Percentiles rank a stretch among this genome's conserved stretches.
Conservation (phyloP, 352 stramenopile species). For the Globisporangium splendens region DNA sequence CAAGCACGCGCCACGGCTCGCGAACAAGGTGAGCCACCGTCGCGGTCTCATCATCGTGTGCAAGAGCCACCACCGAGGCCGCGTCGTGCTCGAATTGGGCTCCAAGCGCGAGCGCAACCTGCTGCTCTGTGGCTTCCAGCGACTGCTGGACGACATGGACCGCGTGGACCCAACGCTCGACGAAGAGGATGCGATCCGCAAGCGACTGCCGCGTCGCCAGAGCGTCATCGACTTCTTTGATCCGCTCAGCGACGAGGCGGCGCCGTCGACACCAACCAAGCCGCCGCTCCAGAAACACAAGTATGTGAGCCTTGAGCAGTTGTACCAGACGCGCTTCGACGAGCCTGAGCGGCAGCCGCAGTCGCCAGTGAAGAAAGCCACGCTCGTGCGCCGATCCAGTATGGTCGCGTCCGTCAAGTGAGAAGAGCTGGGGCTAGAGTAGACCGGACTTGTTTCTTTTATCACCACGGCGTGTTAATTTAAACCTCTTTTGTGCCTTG, state of each 20-base stretch:
- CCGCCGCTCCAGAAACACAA: conserved; percentile 10
- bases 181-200: conserved; percentile 37
- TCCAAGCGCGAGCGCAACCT: conserved; percentile 61
- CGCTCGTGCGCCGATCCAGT: conserved; percentile 19
- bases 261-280: background rate
- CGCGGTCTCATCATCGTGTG: conserved; percentile 63
- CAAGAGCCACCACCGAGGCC: conserved; percentile 59
- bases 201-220: conserved; percentile 35
- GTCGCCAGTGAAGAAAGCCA: conserved; percentile 4
- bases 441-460: too few relatives aligned
- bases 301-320: conserved; percentile 30
- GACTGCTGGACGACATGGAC: conserved; percentile 48
- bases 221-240: conserved; percentile 59
- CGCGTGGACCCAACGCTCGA: conserved; percentile 39
- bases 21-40: conserved; percentile 62
- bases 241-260: background rate
- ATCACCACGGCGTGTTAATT: background rate
- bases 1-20: conserved; percentile 35
- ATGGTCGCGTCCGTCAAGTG: conserved; percentile 11
- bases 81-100: conserved; percentile 54
- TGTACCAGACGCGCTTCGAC: conserved; percentile 71
- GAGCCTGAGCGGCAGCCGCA: conserved; percentile 7
- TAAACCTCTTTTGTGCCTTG: background rate
- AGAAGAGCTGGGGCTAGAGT: background rate
- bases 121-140: conserved; percentile 52